Percentiles rank a stretch among this genome's conserved stretches.
Evolutionary conservation across 305 asterid genomes (phyloP).

Genomic region (Fraxinus albicans): DNA sequence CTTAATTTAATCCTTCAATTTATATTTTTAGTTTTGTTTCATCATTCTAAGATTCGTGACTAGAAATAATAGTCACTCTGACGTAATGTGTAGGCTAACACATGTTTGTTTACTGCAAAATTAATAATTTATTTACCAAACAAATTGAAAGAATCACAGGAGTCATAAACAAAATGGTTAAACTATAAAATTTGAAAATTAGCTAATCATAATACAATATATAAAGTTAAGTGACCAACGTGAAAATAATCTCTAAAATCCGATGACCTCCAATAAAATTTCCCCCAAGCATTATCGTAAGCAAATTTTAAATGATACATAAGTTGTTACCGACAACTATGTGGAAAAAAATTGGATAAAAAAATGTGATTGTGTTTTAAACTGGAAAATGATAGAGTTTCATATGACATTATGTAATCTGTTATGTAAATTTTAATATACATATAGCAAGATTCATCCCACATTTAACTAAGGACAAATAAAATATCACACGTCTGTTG

Average conservation of each 20-base stretch:
- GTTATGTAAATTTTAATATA: no score
- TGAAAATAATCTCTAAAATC: background rate
- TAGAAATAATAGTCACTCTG: no score
- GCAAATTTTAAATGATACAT: no score
- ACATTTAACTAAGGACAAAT: background rate
- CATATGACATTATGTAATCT: no score
- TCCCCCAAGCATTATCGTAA: background rate
- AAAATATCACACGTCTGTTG: background rate
- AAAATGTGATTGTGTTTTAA: no score
- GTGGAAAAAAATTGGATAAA: no score
- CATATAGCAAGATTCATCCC: no score
- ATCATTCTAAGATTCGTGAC: background rate
- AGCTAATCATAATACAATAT: background rate
- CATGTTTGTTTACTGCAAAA: background rate
- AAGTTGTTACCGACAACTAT: no score
- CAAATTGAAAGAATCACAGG: background rate
- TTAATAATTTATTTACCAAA: background rate
- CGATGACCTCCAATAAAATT: background rate
- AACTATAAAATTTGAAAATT: no score
- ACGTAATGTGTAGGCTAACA: background rate
- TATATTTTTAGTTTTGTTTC: no score
- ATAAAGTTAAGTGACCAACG: background rate
- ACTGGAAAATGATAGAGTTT: no score
- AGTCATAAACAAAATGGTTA: background rate
- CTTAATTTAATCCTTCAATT: background rate